Percentiles rank a stretch among this genome's conserved stretches.
Evolutionary conservation across 805 yeast genomes (phyloP).

Genomic region (Myxozyma geophila): DNA sequence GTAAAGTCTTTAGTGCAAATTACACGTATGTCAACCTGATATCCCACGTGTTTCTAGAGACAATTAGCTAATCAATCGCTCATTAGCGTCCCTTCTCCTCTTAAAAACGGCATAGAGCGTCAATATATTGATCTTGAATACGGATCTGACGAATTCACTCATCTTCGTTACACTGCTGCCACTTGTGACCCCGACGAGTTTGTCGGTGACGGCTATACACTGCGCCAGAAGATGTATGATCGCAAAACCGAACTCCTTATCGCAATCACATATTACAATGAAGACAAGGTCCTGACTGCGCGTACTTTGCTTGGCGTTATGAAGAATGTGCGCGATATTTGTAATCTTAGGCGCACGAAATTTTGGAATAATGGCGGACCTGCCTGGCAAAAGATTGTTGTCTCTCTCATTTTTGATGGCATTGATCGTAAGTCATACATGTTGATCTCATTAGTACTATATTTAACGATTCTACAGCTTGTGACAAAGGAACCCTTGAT

Average conservation of each 20-base stretch:
- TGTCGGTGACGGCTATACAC: constrained; percentile 57
- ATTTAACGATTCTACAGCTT: constrained; percentile 42
- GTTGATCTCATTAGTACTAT: background rate
- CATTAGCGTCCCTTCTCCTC: constrained; percentile 49
- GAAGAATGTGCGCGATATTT: constrained; percentile 65
- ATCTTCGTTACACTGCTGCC: constrained; percentile 64
- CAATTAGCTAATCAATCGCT: constrained; percentile 3
- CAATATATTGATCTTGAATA: constrained; percentile 46
- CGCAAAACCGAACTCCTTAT: constrained; percentile 65
- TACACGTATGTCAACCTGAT: constrained; percentile 24
- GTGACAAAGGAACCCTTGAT: constrained; percentile 65
- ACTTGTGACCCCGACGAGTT: constrained; percentile 73
- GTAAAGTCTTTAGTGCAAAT: constrained; percentile 42
- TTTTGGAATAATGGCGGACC: constrained; percentile 55
- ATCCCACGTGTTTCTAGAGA: background rate
- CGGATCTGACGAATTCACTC: constrained; percentile 56
- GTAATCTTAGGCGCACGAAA: constrained; percentile 52
- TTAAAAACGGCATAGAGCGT: constrained; percentile 46
- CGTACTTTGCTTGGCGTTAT: constrained; percentile 64
- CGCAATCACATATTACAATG: constrained; percentile 69
- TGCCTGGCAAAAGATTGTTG: constrained; percentile 67
- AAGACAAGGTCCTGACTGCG: constrained; percentile 64
- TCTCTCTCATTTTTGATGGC: constrained; percentile 67
- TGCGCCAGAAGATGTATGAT: constrained; percentile 61
- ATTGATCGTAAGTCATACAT: constrained; percentile 50